Conservation (phyloP, 495 filamentous ascomycete species). For the Astrothelium subdiscretum region DNA sequence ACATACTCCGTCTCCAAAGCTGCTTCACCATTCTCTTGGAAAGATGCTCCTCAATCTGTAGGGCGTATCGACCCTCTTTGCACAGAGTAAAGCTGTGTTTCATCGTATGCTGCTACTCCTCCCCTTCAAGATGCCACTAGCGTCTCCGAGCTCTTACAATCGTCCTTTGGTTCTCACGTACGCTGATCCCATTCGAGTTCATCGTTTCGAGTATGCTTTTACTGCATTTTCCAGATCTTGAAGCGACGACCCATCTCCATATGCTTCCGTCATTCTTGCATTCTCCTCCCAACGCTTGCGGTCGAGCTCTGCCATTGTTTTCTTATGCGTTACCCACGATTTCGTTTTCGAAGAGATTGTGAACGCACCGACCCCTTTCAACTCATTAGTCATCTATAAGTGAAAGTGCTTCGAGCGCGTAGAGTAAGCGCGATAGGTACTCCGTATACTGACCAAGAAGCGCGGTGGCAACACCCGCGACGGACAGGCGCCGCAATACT, state of each 20-base stretch:
- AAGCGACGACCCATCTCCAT: neutral
- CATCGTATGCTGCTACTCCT: too few relatives aligned
- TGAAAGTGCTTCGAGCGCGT: neutral
- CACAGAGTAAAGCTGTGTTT: too few relatives aligned
- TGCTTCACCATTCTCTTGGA: too few relatives aligned
- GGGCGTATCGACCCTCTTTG: too few relatives aligned
- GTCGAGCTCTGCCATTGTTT: neutral
- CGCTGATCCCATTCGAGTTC: neutral
- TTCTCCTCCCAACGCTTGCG: neutral
- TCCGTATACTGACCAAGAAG: neutral
- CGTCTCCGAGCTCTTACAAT: neutral
- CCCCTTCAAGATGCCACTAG: too few relatives aligned
- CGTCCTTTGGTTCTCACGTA: neutral
- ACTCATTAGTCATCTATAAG: neutral
- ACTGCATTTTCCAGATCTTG: neutral
- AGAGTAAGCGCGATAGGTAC: neutral
- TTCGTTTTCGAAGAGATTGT: neutral
- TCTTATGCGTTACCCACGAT: neutral
- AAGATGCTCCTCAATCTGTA: too few relatives aligned
- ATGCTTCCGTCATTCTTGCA: neutral
- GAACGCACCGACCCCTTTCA: neutral
- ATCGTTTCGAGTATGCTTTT: neutral
- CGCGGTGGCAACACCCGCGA: neutral
- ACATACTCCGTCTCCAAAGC: too few relatives aligned
- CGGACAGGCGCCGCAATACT: neutral